Evolutionary conservation across 495 filamentous ascomycete species (phyloP), one percentile per base, ranked within the genome.

Genomic region (Penicillium flavigenum): DNA sequence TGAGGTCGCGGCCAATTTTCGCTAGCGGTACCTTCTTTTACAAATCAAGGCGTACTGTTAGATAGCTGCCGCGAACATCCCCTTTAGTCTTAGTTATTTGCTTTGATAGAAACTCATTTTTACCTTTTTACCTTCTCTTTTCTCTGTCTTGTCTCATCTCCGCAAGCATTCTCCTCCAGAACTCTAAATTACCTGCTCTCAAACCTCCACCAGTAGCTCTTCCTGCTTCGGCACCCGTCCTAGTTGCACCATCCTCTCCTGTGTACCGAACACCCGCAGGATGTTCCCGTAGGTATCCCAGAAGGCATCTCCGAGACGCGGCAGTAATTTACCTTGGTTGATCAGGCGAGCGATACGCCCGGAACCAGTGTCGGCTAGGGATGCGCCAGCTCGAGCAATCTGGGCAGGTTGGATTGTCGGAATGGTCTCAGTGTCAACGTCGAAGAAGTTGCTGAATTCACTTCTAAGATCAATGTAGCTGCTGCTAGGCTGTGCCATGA

Each of bases 1-100:
- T 39, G 36, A 39, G 36, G 10, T 61, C 63, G 80, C 79, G 80
- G 79, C 77, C 76, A 62, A 79, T 83, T 85, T 88, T 87, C 85
- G 85, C 85, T 88, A 88, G 82, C 85, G 77, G 83, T 85, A 83
- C 82, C 83, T 86, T 84, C 81, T 70, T 68, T 42, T 20, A 32
- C 24, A 54, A 64, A 57, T 46, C 72, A 85, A 83, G 81, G 84
- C 69, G 77, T 84, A 83, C 82, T 70, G 84, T 85, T 87, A 87
- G 84, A 87, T 87, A 86, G 84, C 77, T 74, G 73, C 77, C 80
- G 83, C 81, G 44, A 63, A 86, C 81, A 87, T 76, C 49, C 50
- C 36, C 9, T 26, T 29, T 11, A 29, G 36, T 22, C 19, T 26
- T 38, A 36, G 12, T 14, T 24, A 17, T 43, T n/a, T 44, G 16